A percentile compares a stretch with the other conserved stretches of the same genome.
phyloP scores from a whole-genome alignment of 1,139 yeast genomes.

The Meyerozyma elateridarum region DNA sequence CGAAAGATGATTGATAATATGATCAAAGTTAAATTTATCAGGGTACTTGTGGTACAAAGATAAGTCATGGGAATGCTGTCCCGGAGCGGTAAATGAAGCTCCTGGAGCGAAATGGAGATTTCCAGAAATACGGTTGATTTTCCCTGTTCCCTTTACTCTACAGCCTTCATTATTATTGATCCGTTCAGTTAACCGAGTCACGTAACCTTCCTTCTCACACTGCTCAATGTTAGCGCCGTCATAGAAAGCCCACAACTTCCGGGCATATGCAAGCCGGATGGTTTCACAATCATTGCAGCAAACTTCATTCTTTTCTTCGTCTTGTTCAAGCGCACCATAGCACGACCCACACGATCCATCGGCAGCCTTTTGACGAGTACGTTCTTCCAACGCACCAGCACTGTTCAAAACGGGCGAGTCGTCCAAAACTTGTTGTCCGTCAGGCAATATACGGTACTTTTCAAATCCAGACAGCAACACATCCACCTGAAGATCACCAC shows the following conservation, averaged over 20 bases:
- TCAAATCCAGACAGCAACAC: constrained; percentile 65
- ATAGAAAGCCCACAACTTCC: constrained; percentile 77
- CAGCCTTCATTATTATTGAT: constrained; percentile 72
- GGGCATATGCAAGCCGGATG: constrained; percentile 75
- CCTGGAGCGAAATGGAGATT: constrained; percentile 97
- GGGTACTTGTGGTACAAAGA: constrained; percentile 58
- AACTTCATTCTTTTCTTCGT: constrained; percentile 33
- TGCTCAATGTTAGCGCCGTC: constrained; percentile 86
- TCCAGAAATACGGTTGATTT: constrained; percentile 83
- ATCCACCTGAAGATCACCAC: constrained; percentile 80
- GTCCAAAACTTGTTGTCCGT: constrained; percentile 28
- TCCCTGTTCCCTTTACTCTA: constrained; percentile 72
- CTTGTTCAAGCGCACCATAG: constrained; percentile 76
- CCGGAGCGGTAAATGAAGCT: constrained; percentile 49
- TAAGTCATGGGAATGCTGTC: constrained; percentile 77
- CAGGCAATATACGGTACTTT: constrained; percentile 55
- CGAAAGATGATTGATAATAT: constrained; percentile 70
- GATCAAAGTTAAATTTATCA: constrained; percentile 64
- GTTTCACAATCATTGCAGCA: constrained; percentile 89
- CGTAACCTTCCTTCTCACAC: constrained; percentile 88
- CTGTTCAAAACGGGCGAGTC: constrained; percentile 26
- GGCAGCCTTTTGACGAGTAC: constrained; percentile 17
- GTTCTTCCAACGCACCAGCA: constrained; percentile 28
- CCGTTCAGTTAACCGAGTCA: constrained; percentile 50
- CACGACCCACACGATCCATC: constrained; percentile 75